Conservation (phyloP, 1,284 basidiomycete species). For the Ustilago sp. region DNA sequence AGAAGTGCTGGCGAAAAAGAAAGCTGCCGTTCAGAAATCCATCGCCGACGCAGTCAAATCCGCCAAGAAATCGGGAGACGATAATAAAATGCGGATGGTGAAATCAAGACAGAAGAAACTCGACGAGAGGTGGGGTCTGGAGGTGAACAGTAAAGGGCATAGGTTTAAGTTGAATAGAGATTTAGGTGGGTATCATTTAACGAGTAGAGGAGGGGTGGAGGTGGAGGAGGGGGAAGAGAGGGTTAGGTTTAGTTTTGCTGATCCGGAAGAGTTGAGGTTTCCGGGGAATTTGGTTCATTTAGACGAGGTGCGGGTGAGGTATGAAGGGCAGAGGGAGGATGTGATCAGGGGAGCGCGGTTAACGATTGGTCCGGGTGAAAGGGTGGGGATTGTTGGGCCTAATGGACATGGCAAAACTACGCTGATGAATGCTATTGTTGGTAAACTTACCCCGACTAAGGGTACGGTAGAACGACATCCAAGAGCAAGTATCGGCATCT, state of each 20-base stretch:
- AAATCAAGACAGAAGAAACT: constrained; percentile 77
- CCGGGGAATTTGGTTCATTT: constrained; percentile 74
- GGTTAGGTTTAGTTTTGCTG: constrained; percentile 73
- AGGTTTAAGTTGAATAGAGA: constrained; percentile 79
- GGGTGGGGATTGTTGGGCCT: constrained; percentile 75
- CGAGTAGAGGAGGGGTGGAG: constrained; percentile 73
- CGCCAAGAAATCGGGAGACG: constrained; percentile 77
- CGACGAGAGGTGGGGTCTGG: constrained; percentile 75
- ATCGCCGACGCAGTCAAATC: constrained; percentile 73
- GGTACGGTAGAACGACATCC: constrained; percentile 77
- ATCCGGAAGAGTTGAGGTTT: constrained; percentile 73
- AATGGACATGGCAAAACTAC: constrained; percentile 65
- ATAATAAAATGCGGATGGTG: constrained; percentile 75
- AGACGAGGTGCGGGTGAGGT: constrained; percentile 73
- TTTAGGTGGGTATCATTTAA: constrained; percentile 71
- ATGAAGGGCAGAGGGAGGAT: constrained; percentile 66
- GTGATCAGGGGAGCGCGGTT: constrained; percentile 75
- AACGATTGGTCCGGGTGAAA: constrained; percentile 74
- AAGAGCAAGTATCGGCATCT: constrained; percentile 74
- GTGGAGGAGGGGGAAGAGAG: constrained; percentile 73
- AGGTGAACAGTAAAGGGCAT: constrained; percentile 72
- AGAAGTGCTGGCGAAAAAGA: constrained; percentile 75
- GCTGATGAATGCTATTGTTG: constrained; percentile 73
- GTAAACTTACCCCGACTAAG: constrained; percentile 72
- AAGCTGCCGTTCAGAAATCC: constrained; percentile 71